These are phyloP conservation scores for Vaucheria bursata DNA, from an alignment of 352 stramenopile genomes.

Conservation along the genomic window DNA sequence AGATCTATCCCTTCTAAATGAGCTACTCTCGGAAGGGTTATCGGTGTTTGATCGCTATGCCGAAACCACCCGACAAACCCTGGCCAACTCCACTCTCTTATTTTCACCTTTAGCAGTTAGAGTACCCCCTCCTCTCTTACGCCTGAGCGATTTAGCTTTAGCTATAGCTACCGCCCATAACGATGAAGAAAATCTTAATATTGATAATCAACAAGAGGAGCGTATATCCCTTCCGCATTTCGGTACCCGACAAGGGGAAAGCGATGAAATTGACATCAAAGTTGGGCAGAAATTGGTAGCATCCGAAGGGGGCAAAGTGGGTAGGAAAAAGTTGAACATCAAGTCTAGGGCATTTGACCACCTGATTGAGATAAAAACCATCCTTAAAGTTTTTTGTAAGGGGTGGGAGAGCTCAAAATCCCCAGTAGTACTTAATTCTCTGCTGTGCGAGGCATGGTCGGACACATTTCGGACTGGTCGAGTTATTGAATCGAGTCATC, in stretches of 20 bases:
- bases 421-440: conserved; percentile 10
- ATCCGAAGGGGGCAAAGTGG: background rate
- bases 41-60: conserved; percentile 27
- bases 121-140: conserved; percentile 14
- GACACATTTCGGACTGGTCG: conserved; percentile 26
- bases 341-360: background rate
- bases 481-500: conserved; percentile 29
- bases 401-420: background rate
- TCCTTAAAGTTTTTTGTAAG: background rate
- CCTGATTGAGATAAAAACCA: background rate
- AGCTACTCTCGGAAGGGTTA: conserved; percentile 22
- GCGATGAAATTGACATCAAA: background rate
- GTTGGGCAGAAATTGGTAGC: background rate
- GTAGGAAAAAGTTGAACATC: background rate
- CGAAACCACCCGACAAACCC: background rate
- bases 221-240: background rate
- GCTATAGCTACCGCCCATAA: conserved; percentile 3
- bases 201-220: conserved; percentile 1
- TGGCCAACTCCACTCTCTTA: conserved; percentile 6
- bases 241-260: background rate
- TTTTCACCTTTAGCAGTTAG: background rate
- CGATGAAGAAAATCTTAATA: no score
- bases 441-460: conserved; percentile 46
- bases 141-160: conserved; percentile 28
- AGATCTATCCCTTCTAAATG: conserved; percentile 18